Percentiles rank a stretch among this genome's conserved stretches.
phyloP scores from a whole-genome alignment of 805 yeast species.

The Candida ovalis region DNA sequence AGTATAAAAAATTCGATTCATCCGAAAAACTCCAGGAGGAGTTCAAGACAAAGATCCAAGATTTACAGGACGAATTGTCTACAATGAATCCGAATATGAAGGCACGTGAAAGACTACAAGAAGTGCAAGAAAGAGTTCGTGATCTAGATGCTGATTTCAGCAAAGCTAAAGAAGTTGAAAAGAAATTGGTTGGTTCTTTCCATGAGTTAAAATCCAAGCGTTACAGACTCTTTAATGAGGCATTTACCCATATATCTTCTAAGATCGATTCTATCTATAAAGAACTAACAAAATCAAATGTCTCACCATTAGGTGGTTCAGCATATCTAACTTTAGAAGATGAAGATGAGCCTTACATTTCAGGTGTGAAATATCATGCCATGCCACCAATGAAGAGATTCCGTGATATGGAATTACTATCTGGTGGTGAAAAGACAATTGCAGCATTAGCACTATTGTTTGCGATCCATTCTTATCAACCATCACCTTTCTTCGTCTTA shows the following conservation, averaged over 20 bases:
- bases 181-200: constrained; percentile 50
- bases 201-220: constrained; percentile 57
- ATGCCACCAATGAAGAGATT: constrained; percentile 96
- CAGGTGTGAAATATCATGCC: constrained; percentile 86
- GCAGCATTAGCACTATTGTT: constrained; percentile 93
- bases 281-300: constrained; percentile 71
- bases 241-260: constrained; percentile 71
- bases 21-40: constrained; percentile 20
- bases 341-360: constrained; percentile 82
- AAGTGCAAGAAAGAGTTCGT: constrained; percentile 57
- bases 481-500: constrained; percentile 91
- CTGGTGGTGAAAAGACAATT: constrained; percentile 96
- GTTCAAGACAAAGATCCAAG: constrained; percentile 34
- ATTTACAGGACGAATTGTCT: constrained; percentile 34
- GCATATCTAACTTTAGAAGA: constrained; percentile 85
- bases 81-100: constrained; percentile 74
- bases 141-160: constrained; percentile 64
- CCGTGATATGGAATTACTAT: constrained; percentile 84
- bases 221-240: constrained; percentile 58
- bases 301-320: constrained; percentile 85
- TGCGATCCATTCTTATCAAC: constrained; percentile 85
- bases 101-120: constrained; percentile 71
- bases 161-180: constrained; percentile 57
- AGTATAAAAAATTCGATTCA: constrained; percentile 35
- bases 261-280: constrained; percentile 76